Evolutionary conservation across 1,284 basidiomycete genomes (phyloP), one percentile per base, ranked within the genome.

Genomic region (Trametes polyzona): DNA sequence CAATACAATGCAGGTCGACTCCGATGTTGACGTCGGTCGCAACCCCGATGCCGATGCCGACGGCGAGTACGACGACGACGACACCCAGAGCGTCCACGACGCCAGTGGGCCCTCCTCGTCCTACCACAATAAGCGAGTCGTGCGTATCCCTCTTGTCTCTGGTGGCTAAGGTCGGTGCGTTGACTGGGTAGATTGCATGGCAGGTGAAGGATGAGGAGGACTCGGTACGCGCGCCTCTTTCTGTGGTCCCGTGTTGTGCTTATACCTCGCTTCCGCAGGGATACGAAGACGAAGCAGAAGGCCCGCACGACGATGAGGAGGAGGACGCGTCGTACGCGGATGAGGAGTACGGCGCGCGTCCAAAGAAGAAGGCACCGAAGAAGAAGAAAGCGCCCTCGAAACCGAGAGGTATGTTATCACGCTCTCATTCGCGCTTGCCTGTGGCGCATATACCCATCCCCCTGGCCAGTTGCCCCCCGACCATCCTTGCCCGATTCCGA

Each of bases 301-400:
- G 78, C 11, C 79, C 80, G 27, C 77, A 72, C 12, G 81, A 83
- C 55, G 79, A 84, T 32, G 78, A 78, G 1, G 84, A 87, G 27
- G 87, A 87, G 62, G 90, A 90, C 67, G 86, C 81, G 60, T 88
- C 88, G 43, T 92, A 90, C 69, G 89, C 81, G 29, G 89, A 90
- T 67, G 86, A 88, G 67, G 86, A 87, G 69, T 88, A 88, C 69
- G 83, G 77, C 47, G 62, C 67, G 36, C 62, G n/a, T n/a, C n/a
- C 64, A 39, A 88, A 83, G 78, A 90, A 86, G 78, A 85, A 83
- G 70, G 73, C 77, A 37, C 72, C 76, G 14, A 85, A 80, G 73
- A 89, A 85, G 81, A 90, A 88, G 76, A 88, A 84, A 72, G 79
- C 78, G 56, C 75, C 83, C 4, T 74, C 80, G 59, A 83, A 86